phyloP scores from a whole-genome alignment of 805 yeast genomes.

The Torulaspora delbrueckii region DNA sequence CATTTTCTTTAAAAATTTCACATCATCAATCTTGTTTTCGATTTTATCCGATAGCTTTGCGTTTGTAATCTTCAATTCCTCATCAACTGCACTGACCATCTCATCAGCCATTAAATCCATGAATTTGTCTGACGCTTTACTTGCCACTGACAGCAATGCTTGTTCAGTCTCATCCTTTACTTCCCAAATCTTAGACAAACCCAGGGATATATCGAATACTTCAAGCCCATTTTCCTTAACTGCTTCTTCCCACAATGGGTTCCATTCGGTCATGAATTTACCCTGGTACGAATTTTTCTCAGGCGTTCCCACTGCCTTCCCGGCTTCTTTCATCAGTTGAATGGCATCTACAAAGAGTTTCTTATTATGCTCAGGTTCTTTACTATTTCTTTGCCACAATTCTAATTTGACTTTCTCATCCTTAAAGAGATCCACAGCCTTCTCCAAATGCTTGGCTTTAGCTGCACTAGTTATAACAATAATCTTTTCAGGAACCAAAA shows the following conservation, averaged over 20 bases:
- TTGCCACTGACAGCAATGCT: conserved; percentile 57
- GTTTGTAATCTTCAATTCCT: conserved; percentile 72
- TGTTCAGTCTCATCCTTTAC: conserved; percentile 77
- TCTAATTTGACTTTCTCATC: conserved; percentile 47
- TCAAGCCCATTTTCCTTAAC: conserved; percentile 39
- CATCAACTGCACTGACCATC: conserved; percentile 82
- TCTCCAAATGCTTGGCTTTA: conserved; percentile 68
- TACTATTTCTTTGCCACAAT: conserved; percentile 66
- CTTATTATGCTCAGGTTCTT: conserved; percentile 73
- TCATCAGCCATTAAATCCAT: conserved; percentile 82
- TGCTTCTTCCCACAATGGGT: conserved; percentile 37
- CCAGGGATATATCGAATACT: conserved; percentile 48
- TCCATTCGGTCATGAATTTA: conserved; percentile 81
- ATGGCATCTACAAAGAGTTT: conserved; percentile 56
- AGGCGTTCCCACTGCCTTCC: conserved; percentile 59
- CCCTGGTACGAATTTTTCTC: conserved; percentile 77
- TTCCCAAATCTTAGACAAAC: conserved; percentile 57
- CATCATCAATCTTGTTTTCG: conserved; percentile 77
- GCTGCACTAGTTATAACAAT: conserved; percentile 73
- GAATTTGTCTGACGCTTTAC: conserved; percentile 71
- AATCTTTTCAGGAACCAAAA: conserved; percentile 54
- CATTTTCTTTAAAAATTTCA: conserved; percentile 54
- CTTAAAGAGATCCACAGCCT: conserved; percentile 34
- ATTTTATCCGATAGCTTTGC: conserved; percentile 66
- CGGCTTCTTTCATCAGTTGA: conserved; percentile 41